Percentiles rank a stretch among this genome's conserved stretches.
These are phyloP conservation scores for Trichosporon ovoides DNA, from an alignment of 1,284 basidiomycete species.

Conservation along the genomic window DNA sequence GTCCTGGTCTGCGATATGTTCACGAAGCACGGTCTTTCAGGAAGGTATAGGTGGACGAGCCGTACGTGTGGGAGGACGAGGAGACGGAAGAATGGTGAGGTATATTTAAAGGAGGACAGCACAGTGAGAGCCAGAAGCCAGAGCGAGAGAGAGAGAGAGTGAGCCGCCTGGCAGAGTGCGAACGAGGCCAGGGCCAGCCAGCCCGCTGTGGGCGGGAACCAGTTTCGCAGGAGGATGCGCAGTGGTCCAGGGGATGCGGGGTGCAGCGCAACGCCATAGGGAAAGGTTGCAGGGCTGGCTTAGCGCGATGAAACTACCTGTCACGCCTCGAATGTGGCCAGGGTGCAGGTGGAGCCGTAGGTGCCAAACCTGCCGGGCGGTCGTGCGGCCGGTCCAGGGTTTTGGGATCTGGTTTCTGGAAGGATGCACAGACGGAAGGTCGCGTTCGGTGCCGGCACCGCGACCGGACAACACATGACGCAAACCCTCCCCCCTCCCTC, in stretches of 20 bases:
- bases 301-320: constrained; percentile 20
- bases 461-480: constrained; percentile 2
- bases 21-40: constrained; percentile 4
- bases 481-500: too few species aligned
- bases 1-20: constrained; percentile 2
- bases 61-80: constrained; percentile 5
- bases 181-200: not conserved
- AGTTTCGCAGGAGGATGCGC: constrained; percentile 20
- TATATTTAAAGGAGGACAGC: constrained; percentile 16
- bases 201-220: constrained; percentile 16
- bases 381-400: constrained; percentile 2
- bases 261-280: constrained; percentile 11
- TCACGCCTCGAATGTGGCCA: constrained; percentile 8
- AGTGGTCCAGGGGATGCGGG: constrained; percentile 12
- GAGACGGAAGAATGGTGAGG: constrained; percentile 1
- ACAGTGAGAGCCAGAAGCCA: constrained; percentile 3
- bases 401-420: not conserved
- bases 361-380: not conserved
- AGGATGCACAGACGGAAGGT: constrained; percentile 6
- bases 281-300: constrained; percentile 12
- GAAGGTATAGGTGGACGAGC: not conserved
- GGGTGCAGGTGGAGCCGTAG: not conserved
- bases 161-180: too few species aligned
- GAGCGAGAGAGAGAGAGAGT: too few species aligned
- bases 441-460: constrained; percentile 4